Evolutionary conservation across 1,284 basidiomycete species (phyloP), one percentile per base, ranked within the genome.

Genomic region (Ceratobasidium sp.): DNA sequence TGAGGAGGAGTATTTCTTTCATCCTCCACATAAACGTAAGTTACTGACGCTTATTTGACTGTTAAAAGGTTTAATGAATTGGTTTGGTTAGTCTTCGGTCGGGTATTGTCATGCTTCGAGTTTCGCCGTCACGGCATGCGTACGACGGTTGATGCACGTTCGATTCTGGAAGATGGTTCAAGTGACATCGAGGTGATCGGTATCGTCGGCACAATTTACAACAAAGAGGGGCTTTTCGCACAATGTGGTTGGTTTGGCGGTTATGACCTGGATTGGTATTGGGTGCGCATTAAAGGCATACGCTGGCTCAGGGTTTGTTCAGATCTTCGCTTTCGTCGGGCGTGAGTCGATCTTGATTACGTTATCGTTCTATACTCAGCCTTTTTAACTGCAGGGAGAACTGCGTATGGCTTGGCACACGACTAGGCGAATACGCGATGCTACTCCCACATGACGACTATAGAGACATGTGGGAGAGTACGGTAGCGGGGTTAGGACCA

Each of bases 161-260:
- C 23, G 1, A 3, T 67, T 16, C n/a, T n/a, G 0, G 21, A n/a
- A 21, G 51, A 42, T 42, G 23, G 53, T 0, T 33, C 21, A 9
- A 21, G 28, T 6, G 38, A 46, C 7, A 0, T 56, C 12, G 64
- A 67, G 18, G 51, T 67, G 5, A 21, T 67, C 12, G 64, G 51
- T 18, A 33, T 67, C 16, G 25, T 56, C 14, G 64, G 51, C 23
- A 67, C 64, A 3, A 46, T 67, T 14, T n/a, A 42, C 23, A 36
- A 51, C 36, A 56, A 67, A 46, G 64, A 67, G 46, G 64, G 64
- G 8, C 64, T 67, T 2, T 67, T 67, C 28, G 64, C n/a, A 0
- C 64, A 67, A 38, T 67, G 64, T 18, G 64, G 28, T 42, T 67
- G 64, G 64, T 67, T 67, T 12, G 64, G 51, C n/a, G 44, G 44